Evolutionary conservation across 495 filamentous ascomycete genomes (phyloP).

Genomic region (Lindgomyces ingoldianus): DNA sequence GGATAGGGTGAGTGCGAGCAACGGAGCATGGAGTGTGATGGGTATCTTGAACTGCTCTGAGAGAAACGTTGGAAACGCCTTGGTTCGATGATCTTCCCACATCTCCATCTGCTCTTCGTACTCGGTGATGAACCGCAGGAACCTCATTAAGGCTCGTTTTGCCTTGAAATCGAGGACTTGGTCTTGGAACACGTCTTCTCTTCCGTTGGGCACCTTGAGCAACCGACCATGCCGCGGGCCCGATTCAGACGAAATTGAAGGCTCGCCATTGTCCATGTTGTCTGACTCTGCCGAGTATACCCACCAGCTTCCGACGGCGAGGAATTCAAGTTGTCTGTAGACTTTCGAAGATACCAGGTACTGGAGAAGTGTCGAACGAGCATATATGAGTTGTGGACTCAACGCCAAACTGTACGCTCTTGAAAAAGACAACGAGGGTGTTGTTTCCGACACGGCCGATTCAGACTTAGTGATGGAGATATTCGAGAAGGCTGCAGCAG

Average conservation of each 20-base stretch:
- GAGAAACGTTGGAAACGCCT: conserved; percentile 65
- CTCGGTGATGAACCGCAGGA: conserved; percentile 73
- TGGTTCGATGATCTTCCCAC: conserved; percentile 52
- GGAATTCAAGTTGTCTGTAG: conserved; percentile 86
- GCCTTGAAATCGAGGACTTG: conserved; percentile 68
- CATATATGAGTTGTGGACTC: conserved; percentile 84
- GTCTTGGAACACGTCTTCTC: conserved; percentile 85
- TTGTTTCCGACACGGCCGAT: conserved; percentile 29
- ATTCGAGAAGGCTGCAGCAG: conserved; percentile 24
- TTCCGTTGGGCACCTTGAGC: conserved; percentile 65
- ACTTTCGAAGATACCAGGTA: conserved; percentile 83
- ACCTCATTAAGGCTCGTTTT: conserved; percentile 83
- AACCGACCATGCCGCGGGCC: neutral
- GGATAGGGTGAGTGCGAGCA: conserved; percentile 79
- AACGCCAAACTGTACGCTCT: conserved; percentile 82
- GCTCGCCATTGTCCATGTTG: neutral
- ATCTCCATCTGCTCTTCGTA: conserved; percentile 57
- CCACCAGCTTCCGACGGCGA: conserved; percentile 93
- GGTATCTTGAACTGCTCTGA: conserved; percentile 72
- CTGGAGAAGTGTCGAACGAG: conserved; percentile 71
- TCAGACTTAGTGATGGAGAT: conserved; percentile 24
- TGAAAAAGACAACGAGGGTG: conserved; percentile 59
- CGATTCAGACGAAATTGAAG: neutral
- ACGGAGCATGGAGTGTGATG: conserved; percentile 63
- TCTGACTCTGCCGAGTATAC: too few relatives aligned